A percentile compares a stretch with the other conserved stretches of the same genome.
phyloP scores from a whole-genome alignment of 805 yeast species.

The Metschnikowia lachancei region DNA sequence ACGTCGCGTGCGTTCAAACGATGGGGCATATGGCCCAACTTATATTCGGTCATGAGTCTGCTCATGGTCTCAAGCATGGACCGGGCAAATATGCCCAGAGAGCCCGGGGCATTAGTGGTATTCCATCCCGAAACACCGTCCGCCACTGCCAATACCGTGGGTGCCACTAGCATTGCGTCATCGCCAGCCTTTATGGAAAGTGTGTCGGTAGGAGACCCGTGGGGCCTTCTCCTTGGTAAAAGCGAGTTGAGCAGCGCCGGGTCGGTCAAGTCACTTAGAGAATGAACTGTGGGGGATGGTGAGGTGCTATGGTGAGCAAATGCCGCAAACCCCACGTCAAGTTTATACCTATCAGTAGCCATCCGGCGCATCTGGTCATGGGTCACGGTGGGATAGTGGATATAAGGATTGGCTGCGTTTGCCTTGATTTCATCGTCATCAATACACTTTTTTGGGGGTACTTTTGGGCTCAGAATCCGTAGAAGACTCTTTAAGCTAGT shows the following conservation, averaged over 20 bases:
- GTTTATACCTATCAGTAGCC: slow-evolving; percentile 34
- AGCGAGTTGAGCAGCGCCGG: slow-evolving; percentile 45
- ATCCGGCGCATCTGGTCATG: slow-evolving; percentile 37
- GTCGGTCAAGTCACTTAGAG: slow-evolving; percentile 51
- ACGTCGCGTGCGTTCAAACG: slow-evolving; percentile 42
- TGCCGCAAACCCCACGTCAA: slow-evolving; percentile 44
- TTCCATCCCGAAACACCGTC: slow-evolving; percentile 61
- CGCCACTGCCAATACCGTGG: slow-evolving; percentile 51
- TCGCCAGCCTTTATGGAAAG: slow-evolving; percentile 53
- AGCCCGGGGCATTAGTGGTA: slow-evolving; percentile 37
- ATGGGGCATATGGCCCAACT: slow-evolving; percentile 37
- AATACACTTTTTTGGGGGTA: background rate
- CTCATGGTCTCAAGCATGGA: slow-evolving; percentile 51
- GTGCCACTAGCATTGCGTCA: slow-evolving; percentile 56
- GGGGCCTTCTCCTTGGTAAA: slow-evolving; percentile 49
- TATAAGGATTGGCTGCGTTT: slow-evolving; percentile 36
- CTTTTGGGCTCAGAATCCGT: too few species aligned
- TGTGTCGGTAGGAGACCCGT: slow-evolving; percentile 53
- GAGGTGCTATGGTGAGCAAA: slow-evolving; percentile 47
- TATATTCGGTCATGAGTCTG: slow-evolving; percentile 44
- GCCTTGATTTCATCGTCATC: slow-evolving; percentile 20
- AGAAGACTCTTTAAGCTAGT: background rate
- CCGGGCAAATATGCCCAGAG: slow-evolving; percentile 53
- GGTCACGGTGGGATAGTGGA: slow-evolving; percentile 41
- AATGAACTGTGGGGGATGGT: slow-evolving; percentile 42